phyloP scores from a whole-genome alignment of 192 early-diverging fungal genomes.

The Allomyces javanicus region DNA sequence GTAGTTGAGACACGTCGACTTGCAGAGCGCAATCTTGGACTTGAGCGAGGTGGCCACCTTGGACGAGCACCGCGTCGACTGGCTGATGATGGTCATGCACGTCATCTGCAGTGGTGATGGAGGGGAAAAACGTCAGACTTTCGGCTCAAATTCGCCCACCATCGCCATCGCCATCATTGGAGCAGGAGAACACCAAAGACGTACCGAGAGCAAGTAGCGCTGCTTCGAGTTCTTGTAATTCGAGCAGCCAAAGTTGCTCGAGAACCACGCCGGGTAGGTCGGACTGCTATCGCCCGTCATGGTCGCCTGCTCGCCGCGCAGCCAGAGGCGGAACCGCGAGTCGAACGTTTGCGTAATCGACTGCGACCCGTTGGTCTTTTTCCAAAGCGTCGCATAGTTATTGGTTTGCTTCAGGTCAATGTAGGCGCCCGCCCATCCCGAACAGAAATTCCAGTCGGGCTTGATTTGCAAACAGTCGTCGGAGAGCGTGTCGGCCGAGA shows the following conservation, averaged over 20 bases:
- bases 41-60: background rate
- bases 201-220: background rate
- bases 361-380: background rate
- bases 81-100: background rate
- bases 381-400: background rate
- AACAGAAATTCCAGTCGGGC: background rate
- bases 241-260: background rate
- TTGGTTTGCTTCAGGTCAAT: background rate
- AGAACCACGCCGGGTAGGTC: background rate
- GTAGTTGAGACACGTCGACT: too few relatives aligned
- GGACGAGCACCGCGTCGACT: background rate
- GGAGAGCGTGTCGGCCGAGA: background rate
- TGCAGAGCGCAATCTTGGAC: background rate
- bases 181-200: too few relatives aligned
- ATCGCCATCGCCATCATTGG: background rate
- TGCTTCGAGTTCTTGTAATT: background rate
- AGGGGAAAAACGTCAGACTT: background rate
- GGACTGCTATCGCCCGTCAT: background rate
- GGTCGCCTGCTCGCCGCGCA: background rate
- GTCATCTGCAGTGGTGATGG: background rate
- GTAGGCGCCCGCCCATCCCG: background rate
- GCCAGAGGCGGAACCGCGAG: background rate
- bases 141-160: background rate
- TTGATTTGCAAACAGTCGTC: background rate
- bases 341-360: background rate